Evolutionary conservation across 176 grass and related monocot genomes (phyloP), one percentile per base, ranked within the genome.

Genomic region (Poa annua): DNA sequence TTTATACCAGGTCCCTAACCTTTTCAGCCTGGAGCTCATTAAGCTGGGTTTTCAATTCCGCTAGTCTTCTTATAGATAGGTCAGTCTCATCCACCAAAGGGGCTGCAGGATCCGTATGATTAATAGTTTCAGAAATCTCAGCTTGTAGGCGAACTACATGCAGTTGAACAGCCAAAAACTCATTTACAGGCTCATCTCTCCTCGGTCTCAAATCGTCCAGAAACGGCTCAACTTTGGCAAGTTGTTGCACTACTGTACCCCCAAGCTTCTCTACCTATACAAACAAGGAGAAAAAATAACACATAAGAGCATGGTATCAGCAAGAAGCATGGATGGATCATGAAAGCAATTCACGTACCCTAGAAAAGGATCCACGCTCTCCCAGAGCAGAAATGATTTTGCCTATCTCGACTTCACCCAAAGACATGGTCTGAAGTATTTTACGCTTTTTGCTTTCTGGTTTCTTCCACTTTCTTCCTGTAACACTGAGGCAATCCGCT

Each of bases 401-500:
- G 34, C 90, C 81, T 24, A 93, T 88, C 47, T 98, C 96, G 21
- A 74, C 89, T 89, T 93, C 71, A 4, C 85, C 89, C 20, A 87
- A 32, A 5, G 87, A 84, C 62, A 98, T 66, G 15, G 64, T 81
- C 57, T 92, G 80, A 73, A 85, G 89, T 16, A 98, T 47, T 48
- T 93, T 85, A n/a, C 26, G 83, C 88, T 69, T 93, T 94, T 47
- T 85, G 83, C 39, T 85, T 92, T 50, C 80, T 92, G 11, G 83
- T 83, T 57, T 88, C 68, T 70, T 94, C 74, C 42, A 90, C 92
- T 83, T 94, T 94, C 61, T 76, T 84, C 64, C 54, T 74, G 80
- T 98, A 19, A 98, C 81, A 66, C 93, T 89, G 24, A 94, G 92
- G 57, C 92, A 97, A 14, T 97, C 92, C 52, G 95, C 88, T 74